Base-by-base conservation (phyloP, 306 rosid species). In the Vicia villosa region DNA sequence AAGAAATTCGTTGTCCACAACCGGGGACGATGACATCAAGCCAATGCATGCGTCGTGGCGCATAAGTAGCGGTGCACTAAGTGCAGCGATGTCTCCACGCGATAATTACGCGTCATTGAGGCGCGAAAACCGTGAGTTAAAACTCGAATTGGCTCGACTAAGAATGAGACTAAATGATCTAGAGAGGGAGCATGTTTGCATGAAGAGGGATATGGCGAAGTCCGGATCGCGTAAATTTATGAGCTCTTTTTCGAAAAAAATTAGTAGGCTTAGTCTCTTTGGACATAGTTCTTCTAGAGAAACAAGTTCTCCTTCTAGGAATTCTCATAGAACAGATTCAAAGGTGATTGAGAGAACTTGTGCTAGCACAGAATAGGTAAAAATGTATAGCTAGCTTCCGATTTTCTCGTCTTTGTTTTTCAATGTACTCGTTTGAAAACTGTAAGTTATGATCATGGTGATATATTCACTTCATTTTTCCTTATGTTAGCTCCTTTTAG, bases 81-180 rank as follows among this genome's bases (percentile, higher is more conserved):
- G 99, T 59, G 99, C 99, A 2, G 97, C 99, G 8, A 94, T 94
- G 99, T 95, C 99, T 70, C 99, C 99, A 5, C 83, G 90, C 12
- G 99, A 95, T 86, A 95, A 95, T 75, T 95, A 95, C 12, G 99
- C 99, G 6, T 95, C 99, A 19, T 68, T 95, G 68, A 80, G 99
- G 74, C 81, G 99, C 4, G 99, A 95, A 78, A 95, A 95, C n/a
- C 99, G 99, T 6, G 99, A 95, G 76, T 86, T 95, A 37, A 95
- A 95, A 75, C 97, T 95, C 5, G 99, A 95, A 77, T 85, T 95
- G 45, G 95, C 97, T 4, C 72, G 97, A 36, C 72, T 95, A 28
- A 69, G 99, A 59, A 95, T 95, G 99, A 82, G 99, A 40, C 74
- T 95, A 56, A 95, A 95, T 76, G 99, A 95, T 75, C 87, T 95